phyloP scores from a whole-genome alignment of 495 filamentous ascomycete genomes.

The Penicillium verhagenii region DNA sequence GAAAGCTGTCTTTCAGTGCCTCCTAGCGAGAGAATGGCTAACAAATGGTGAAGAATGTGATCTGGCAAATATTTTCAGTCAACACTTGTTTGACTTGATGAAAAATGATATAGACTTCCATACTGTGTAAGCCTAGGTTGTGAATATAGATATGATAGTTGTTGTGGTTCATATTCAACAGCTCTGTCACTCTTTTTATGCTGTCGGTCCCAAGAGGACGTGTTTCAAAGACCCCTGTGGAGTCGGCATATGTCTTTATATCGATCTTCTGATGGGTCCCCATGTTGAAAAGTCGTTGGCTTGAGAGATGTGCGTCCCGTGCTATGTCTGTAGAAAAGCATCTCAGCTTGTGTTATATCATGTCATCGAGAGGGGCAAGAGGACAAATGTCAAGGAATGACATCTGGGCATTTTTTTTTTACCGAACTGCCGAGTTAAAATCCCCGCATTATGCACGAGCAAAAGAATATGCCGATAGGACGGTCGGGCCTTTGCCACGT shows the following conservation, averaged over 20 bases:
- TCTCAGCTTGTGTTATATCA: too few relatives aligned
- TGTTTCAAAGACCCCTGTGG: slow-evolving; percentile 7
- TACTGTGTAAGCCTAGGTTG: slow-evolving; percentile 19
- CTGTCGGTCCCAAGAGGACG: slow-evolving; percentile 3
- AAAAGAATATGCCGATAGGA: not conserved
- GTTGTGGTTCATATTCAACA: slow-evolving; percentile 19
- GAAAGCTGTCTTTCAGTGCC: slow-evolving; percentile 23
- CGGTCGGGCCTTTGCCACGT: not conserved
- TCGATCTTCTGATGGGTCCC: slow-evolving; percentile 1
- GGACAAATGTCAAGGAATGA: too few relatives aligned
- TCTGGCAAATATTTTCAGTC: slow-evolving; percentile 11
- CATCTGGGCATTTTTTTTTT: not conserved
- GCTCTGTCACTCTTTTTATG: slow-evolving; percentile 7
- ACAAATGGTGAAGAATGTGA: slow-evolving; percentile 35
- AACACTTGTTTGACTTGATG: not conserved
- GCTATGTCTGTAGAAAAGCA: too few relatives aligned
- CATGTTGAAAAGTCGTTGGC: not conserved
- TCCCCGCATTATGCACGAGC: not conserved
- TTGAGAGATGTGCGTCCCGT: not conserved
- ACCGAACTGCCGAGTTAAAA: slow-evolving; percentile 3
- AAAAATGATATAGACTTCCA: not conserved
- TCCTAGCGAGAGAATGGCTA: slow-evolving; percentile 30
- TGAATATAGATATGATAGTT: slow-evolving; percentile 23
- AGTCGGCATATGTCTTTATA: not conserved
- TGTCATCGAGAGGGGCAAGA: too few relatives aligned